Evolutionary conservation across 1,284 basidiomycete species (phyloP), one percentile per base, ranked within the genome.

Genomic region (Afroboletus lepidellus): DNA sequence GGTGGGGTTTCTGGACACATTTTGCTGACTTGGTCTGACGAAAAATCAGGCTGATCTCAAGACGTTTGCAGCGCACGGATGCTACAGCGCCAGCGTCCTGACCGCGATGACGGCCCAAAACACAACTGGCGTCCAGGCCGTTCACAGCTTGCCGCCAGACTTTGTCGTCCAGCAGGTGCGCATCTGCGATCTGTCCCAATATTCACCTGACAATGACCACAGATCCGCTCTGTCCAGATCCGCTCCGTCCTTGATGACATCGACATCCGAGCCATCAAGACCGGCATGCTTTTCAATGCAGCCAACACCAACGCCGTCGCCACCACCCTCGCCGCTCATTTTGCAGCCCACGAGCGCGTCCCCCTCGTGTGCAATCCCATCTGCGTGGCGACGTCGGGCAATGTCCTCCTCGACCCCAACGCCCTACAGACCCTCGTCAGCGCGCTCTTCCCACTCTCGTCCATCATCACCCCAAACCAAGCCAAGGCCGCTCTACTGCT

Each of bases 21-120:
- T n/a, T n/a, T n/a, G n/a, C n/a, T n/a, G n/a, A n/a, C n/a, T n/a
- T n/a, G n/a, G n/a, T n/a, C n/a, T n/a, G n/a, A n/a, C n/a, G n/a
- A n/a, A n/a, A n/a, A n/a, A n/a, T n/a, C 49, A 90, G 85, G 88
- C 86, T 16, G 95, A 98, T 70, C 75, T 98, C 33, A 94, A 92
- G 71, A 91, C 90, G 1, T 87, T 92, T 58, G 83, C 89, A 3
- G 85, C 91, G 0, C 79, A 90, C 27, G 79, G 78, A 29, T 90
- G 89, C 60, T 97, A 94, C 64, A 94, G 92, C 18, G 79, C 90
- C n/a, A 90, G 85, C 52, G 92, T 85, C 5, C 74, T 96, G 49
- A 97, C 95, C 0, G 94, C 93, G 0, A 69, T 98, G 42, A 95
- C 92, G 0, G 91, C 94, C 0, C 95, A 98, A 67, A 97, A 97